Evolutionary conservation across 2,329 filamentous ascomycete species (phyloP).

Genomic region (Aureobasidium lini): DNA sequence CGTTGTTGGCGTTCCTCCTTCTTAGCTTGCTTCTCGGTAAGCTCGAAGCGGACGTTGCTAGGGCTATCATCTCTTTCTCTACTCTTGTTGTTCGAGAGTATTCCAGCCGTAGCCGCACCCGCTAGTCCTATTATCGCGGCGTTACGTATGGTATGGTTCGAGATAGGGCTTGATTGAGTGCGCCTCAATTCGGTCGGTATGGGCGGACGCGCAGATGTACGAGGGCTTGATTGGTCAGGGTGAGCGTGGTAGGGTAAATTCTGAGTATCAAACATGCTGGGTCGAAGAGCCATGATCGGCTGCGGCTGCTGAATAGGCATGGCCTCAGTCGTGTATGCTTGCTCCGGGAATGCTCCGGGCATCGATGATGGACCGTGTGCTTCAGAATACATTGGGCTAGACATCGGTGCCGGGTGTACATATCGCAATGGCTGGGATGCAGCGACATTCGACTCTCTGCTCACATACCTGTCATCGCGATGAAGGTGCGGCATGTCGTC

Average conservation of each 20-base stretch:
- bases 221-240: conserved; percentile 33
- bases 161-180: conserved; percentile 24
- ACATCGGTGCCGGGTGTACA: conserved; percentile 59
- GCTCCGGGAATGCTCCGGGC: conserved; percentile 24
- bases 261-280: conserved; percentile 51
- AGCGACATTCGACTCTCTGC: conserved; percentile 17
- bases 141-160: conserved; percentile 25
- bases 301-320: conserved; percentile 79
- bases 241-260: conserved; percentile 34
- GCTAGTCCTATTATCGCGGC: conserved; percentile 37
- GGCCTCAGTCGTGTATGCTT: conserved; percentile 43
- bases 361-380: conserved; percentile 29
- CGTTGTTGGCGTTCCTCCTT: conserved; percentile 37
- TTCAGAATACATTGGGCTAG: conserved; percentile 58
- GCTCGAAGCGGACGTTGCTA: conserved; percentile 48
- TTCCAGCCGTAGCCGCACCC: conserved; percentile 30
- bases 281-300: conserved; percentile 60
- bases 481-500: background rate
- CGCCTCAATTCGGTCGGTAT: conserved; percentile 18
- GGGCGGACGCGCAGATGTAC: conserved; percentile 29
- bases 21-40: conserved; percentile 49
- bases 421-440: conserved; percentile 50
- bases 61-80: conserved; percentile 25
- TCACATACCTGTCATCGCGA: background rate
- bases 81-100: conserved; percentile 23